Evolutionary conservation across 805 yeast genomes (phyloP), one percentile per base, ranked within the genome.

Genomic region (Wickerhamiella vanderwaltii): DNA sequence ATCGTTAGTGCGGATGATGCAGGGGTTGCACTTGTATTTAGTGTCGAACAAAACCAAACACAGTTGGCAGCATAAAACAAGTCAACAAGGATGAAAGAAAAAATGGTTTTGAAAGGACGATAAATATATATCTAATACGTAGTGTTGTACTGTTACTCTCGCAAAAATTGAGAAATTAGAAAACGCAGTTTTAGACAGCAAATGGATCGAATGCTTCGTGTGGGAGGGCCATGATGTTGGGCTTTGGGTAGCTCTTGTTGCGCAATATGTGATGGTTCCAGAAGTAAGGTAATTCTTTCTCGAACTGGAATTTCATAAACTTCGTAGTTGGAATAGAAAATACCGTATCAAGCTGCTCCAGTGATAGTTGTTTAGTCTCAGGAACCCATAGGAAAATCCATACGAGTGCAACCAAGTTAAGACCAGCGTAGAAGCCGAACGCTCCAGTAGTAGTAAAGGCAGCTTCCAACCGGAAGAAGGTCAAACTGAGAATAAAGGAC

Each of bases 1-100:
- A 55, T 91, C 34, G 70, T 86, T 28, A 84, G 96, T 16, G 98
- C 95, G 11, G 96, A 96, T 49, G 98, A 91, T 59, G 98, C 91
- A 61, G 95, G 95, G 51, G 95, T 91, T 24, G 75, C 93, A 9
- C 66, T 88, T 49, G 73, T 88, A 9, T 86, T 76, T 52, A 66
- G 68, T 17, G 30, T 40, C 25, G 40, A 37, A 11, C 35, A 18
- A 11, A 13, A 32, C 11, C 26, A 23, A 23, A 11, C 7, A 11
- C n/a, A n/a, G n/a, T n/a, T n/a, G n/a, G n/a, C n/a, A n/a, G n/a
- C n/a, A n/a, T n/a, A n/a, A n/a, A n/a, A n/a, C n/a, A n/a, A n/a
- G n/a, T n/a, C n/a, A n/a, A n/a, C n/a, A n/a, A n/a, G n/a, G n/a
- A n/a, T n/a, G n/a, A n/a, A n/a, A n/a, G n/a, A n/a, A n/a, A n/a